These are phyloP conservation scores for Talaromyces sp. DNA, from an alignment of 2,329 filamentous ascomycete genomes.

Conservation along the genomic window DNA sequence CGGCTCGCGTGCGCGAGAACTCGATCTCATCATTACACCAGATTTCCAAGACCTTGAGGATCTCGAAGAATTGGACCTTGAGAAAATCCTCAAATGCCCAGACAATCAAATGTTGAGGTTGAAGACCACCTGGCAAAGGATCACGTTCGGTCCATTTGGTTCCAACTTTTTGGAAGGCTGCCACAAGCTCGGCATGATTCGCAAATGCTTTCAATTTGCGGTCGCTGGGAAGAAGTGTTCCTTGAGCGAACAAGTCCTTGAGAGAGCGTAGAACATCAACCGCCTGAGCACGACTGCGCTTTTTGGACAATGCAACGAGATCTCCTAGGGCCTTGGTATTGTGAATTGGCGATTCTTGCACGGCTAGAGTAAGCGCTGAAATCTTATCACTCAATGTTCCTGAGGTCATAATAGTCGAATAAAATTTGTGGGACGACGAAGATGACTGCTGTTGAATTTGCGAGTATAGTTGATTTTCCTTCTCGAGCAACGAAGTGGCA, in stretches of 20 bases:
- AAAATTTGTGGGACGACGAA: constrained; percentile 89
- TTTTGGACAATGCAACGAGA: constrained; percentile 77
- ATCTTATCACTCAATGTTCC: constrained; percentile 97
- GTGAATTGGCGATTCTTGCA: constrained; percentile 94
- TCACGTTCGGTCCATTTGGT: constrained; percentile 68
- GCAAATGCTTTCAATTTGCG: constrained; percentile 78
- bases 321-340: constrained; percentile 87
- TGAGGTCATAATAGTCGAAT: constrained; percentile 94
- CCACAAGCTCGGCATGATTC: constrained; percentile 73
- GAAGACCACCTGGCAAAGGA: constrained; percentile 69
- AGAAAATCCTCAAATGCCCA: constrained; percentile 97
- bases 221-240: constrained; percentile 77
- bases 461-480: constrained; percentile 73
- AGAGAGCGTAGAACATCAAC: constrained; percentile 88
- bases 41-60: constrained; percentile 83
- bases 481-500: constrained; percentile 71
- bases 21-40: constrained; percentile 97
- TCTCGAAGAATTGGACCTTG: constrained; percentile 88
- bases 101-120: constrained; percentile 73
- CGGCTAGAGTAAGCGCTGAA: constrained; percentile 86
- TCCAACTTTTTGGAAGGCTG: constrained; percentile 63
- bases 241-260: constrained; percentile 90
- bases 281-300: constrained; percentile 89
- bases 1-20: constrained; percentile 80
- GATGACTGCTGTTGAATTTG: constrained; percentile 69